Percentiles rank a stretch among this genome's conserved stretches.
Conservation (phyloP, 2,329 filamentous ascomycete genomes). For the Fusarium camptoceras region DNA sequence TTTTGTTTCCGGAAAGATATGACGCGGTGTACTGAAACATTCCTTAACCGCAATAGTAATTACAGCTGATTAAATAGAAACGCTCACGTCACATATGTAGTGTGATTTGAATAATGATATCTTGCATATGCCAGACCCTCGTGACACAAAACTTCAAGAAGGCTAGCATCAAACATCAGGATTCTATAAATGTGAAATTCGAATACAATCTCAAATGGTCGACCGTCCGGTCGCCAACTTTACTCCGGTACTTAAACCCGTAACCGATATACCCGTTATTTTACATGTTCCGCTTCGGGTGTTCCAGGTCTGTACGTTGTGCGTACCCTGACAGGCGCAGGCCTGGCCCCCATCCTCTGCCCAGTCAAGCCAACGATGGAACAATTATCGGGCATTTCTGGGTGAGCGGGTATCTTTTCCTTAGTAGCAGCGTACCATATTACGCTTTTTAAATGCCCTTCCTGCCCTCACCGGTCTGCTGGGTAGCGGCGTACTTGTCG, state of each 20-base stretch:
- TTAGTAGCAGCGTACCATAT: neutral
- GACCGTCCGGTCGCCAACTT: constrained; percentile 28
- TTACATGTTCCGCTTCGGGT: constrained; percentile 26
- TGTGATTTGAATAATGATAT: constrained; percentile 1
- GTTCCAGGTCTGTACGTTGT: constrained; percentile 13
- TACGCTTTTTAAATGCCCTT: constrained; percentile 64
- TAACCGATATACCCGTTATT: constrained; percentile 27
- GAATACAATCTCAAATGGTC: constrained; percentile 37
- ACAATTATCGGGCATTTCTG: neutral
- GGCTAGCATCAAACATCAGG: constrained; percentile 13
- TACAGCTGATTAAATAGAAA: neutral
- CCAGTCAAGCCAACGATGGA: neutral
- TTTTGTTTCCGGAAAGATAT: constrained; percentile 57
- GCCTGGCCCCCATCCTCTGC: constrained; percentile 1
- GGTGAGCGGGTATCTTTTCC: neutral
- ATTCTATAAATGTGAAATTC: constrained; percentile 27
- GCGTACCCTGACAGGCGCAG: constrained; percentile 28
- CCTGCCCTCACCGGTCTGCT: constrained; percentile 63
- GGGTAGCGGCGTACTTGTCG: constrained; percentile 78
- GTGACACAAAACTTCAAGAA: neutral
- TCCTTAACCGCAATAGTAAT: neutral
- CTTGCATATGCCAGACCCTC: neutral
- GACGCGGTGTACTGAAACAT: constrained; percentile 38
- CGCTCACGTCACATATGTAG: neutral
- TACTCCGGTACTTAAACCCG: constrained; percentile 32